Evolutionary conservation across 2,329 filamentous ascomycete species (phyloP).

Genomic region (Fusarium avenaceum): DNA sequence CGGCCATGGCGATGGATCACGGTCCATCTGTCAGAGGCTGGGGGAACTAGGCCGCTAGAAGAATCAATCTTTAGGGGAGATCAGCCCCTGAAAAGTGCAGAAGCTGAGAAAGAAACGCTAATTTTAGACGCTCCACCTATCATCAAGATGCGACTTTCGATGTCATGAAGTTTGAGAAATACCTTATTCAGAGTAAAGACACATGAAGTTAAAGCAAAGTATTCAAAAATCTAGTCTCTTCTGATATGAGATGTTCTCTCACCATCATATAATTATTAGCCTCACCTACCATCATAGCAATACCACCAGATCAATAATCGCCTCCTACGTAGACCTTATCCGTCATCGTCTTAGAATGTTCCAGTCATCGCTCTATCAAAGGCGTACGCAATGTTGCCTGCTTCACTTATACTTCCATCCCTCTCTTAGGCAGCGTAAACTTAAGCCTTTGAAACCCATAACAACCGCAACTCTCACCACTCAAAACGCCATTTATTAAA

Average conservation of each 20-base stretch:
- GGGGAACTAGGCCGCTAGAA: not conserved
- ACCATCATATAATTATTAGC: not conserved
- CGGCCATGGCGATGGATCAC: slow-evolving; percentile 30
- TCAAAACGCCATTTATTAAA: not conserved
- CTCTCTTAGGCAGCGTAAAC: not conserved
- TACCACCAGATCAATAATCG: not conserved
- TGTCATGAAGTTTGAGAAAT: slow-evolving; percentile 35
- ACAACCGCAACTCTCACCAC: not conserved
- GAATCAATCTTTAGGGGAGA: slow-evolving; percentile 18
- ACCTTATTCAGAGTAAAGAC: not conserved
- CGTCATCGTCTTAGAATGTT: slow-evolving; percentile 46
- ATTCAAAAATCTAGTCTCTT: not conserved
- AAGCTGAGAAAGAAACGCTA: slow-evolving; percentile 30
- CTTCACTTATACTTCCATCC: slow-evolving; percentile 1
- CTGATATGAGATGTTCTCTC: not conserved
- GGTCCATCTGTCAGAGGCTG: slow-evolving; percentile 37
- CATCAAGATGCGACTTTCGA: slow-evolving; percentile 21
- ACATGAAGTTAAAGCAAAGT: not conserved
- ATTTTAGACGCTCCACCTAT: slow-evolving; percentile 44
- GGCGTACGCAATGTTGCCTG: slow-evolving; percentile 48
- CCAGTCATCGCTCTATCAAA: slow-evolving; percentile 32
- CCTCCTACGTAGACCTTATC: slow-evolving; percentile 17
- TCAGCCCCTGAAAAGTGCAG: slow-evolving; percentile 31
- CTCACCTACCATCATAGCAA: not conserved
- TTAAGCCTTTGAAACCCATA: slow-evolving; percentile 1